phyloP scores from a whole-genome alignment of 208 protist species.

The Phytomonas francai region DNA sequence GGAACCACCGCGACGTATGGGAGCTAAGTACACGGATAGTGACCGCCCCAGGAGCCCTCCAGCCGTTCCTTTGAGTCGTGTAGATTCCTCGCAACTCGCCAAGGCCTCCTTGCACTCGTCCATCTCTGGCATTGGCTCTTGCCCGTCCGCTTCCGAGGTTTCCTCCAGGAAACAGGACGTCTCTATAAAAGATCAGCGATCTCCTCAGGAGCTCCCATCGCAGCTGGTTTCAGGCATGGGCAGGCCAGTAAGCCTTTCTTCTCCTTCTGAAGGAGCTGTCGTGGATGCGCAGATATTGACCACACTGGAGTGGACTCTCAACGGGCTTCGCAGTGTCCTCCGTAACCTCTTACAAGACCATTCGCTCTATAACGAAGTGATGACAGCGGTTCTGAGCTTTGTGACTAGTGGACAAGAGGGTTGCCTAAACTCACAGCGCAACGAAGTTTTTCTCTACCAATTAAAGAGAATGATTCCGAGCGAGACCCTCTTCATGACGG shows the following conservation, averaged over 20 bases:
- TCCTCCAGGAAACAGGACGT: not conserved
- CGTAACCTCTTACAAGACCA: conserved; percentile 27
- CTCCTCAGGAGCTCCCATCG: not conserved
- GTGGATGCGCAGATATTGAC: not conserved
- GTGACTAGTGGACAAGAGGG: conserved; percentile 34
- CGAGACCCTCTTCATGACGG: conserved; percentile 39
- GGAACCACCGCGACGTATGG: not conserved
- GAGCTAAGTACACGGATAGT: not conserved
- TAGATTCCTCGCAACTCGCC: not conserved
- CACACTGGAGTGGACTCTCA: conserved; percentile 34
- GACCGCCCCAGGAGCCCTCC: not conserved
- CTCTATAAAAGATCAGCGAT: not conserved
- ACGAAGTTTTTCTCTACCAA: conserved; percentile 53
- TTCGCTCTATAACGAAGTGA: conserved; percentile 33
- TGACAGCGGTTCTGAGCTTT: conserved; percentile 50
- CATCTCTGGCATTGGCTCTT: not conserved
- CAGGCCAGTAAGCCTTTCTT: not conserved
- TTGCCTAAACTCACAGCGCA: conserved; percentile 33
- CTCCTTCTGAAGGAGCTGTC: not conserved
- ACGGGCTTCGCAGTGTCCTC: conserved; percentile 37
- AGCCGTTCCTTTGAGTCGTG: not conserved
- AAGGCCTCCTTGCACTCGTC: not conserved
- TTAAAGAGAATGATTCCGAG: conserved; percentile 37
- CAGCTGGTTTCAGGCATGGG: not conserved
- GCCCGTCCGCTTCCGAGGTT: not conserved